Evolutionary conservation across 1,139 yeast species (phyloP), one percentile per base, ranked within the genome.

Genomic region (Suhomyces ambrosiae): DNA sequence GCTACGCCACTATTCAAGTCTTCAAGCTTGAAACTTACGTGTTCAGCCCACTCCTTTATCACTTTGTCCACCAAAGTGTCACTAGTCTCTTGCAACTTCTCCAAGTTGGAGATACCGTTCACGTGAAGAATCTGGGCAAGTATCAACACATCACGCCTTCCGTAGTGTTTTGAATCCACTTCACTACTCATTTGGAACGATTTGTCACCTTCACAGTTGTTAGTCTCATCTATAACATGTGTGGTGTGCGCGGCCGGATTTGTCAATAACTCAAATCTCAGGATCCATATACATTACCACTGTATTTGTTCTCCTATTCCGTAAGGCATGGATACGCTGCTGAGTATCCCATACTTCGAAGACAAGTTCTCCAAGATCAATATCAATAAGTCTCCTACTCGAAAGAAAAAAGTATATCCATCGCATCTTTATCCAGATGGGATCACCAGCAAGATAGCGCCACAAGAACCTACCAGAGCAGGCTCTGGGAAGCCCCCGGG

Each of bases 321-420:
- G n/a, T n/a, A n/a, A n/a, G 35, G 29, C 17, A 30, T 32, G 42
- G 33, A 28, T 11, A 26, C 23, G 14, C 33, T 26, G 33, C 33
- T 23, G 13, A 29, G 35, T 18, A 29, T 31, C 19, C 26, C 37
- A 7, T 30, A 25, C 32, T 53, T 63, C 46, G 63, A 59, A 38
- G 60, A 56, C 40, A 52, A 57, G 39, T 62, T 63, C 44, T 55
- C 68, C 21, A 47, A 50, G 30, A 60, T 63, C 23, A 53, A 48
- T 36, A 52, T 57, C 25, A 52, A 42, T 42, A 49, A 47, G 38
- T 52, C 58, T 5, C 59, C 58, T 6, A 45, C 54, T n/a, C 38
- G 42, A 22, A 46, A 50, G 42, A 52, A 56, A 42, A 54, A 53
- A 43, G 29, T 38, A 10, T 60, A 61, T 33, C 64, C 63, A 2